Evolutionary conservation across 805 yeast species (phyloP), one percentile per base, ranked within the genome.

Genomic region (Wickerhamomyces subpelliculosus): DNA sequence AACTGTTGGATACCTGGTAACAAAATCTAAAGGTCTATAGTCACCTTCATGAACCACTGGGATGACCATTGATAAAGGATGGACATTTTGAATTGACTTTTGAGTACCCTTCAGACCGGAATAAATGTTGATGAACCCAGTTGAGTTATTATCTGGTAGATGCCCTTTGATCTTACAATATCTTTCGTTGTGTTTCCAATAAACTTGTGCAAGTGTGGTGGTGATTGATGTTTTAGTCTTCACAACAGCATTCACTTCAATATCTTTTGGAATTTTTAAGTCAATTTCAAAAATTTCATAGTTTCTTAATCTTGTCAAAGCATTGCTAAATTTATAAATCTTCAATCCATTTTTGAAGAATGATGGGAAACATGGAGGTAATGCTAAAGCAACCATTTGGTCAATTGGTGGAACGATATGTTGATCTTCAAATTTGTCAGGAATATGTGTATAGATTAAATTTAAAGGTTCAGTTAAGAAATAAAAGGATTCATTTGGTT

Each of bases 331-430:
- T 55, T 78, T 80, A 42, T 72, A 62, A 37, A 88, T 69, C 42
- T 68, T 67, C 30, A 90, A 56, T 2, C 70, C 66, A 52, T 78
- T 74, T 28, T 64, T 67, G 57, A 82, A 76, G 51, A 82, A 87
- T 0, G 86, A 82, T 0, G 96, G 89, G 52, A 87, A 84, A n/a
- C 82, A 75, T 23, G 94, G 73, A 0, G 98, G 98, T 35, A 90
- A 65, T 33, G 87, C 76, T 41, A 86, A 69, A 13, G 93, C 89
- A 18, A 82, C 75, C 46, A 77, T 70, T 26, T 84, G 82, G 44
- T 85, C 89, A 43, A 90, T 64, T 3, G 94, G 85, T 4, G 97
- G 97, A 23, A 75, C 70, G 17, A 90, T 75, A 61, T 85, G 96
- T 59, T 93, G 98, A 46, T 84, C 81, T 42, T 76, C 81, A 31